These are phyloP conservation scores for Setomelanomma holmii DNA, from an alignment of 2,329 filamentous ascomycete genomes.

Conservation along the genomic window DNA sequence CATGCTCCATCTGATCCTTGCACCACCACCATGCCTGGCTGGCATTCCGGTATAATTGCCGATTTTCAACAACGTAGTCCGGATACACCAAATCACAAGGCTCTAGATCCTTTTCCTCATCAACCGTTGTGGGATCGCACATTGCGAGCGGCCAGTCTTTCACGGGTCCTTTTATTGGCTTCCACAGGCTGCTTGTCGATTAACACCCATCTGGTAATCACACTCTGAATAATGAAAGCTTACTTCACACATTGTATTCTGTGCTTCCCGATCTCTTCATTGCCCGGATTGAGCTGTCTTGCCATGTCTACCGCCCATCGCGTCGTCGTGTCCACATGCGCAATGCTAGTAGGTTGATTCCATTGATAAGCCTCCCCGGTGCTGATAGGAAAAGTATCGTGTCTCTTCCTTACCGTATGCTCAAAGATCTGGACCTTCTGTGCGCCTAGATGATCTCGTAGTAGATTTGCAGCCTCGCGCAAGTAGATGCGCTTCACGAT, in stretches of 20 bases:
- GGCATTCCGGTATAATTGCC: constrained; percentile 7
- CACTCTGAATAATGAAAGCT: background rate
- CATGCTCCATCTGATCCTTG: constrained; percentile 8
- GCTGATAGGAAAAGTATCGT: constrained; percentile 15
- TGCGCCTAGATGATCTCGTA: constrained; percentile 5
- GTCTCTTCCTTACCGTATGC: constrained; percentile 12
- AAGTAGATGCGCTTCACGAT: background rate
- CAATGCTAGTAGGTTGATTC: constrained; percentile 14
- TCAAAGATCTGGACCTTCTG: constrained; percentile 15
- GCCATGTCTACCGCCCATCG: constrained; percentile 5
- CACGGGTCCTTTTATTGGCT: constrained; percentile 17
- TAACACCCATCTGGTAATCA: background rate
- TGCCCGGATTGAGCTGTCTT: constrained; percentile 5
- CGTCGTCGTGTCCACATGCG: constrained; percentile 13
- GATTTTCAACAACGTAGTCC: constrained; percentile 15
- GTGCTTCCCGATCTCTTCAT: background rate
- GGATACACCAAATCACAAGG: constrained; percentile 15
- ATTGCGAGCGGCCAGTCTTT: constrained; percentile 19
- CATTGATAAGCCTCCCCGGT: constrained; percentile 11
- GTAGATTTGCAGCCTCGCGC: constrained; percentile 2
- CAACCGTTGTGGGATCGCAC: constrained; percentile 12
- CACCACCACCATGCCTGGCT: constrained; percentile 11
- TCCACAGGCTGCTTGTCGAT: constrained; percentile 15
- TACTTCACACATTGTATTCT: constrained; percentile 3
- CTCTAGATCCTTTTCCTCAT: constrained; percentile 8